Evolutionary conservation across 1,139 yeast genomes (phyloP).

Genomic region (Sugiyamaella japonica): DNA sequence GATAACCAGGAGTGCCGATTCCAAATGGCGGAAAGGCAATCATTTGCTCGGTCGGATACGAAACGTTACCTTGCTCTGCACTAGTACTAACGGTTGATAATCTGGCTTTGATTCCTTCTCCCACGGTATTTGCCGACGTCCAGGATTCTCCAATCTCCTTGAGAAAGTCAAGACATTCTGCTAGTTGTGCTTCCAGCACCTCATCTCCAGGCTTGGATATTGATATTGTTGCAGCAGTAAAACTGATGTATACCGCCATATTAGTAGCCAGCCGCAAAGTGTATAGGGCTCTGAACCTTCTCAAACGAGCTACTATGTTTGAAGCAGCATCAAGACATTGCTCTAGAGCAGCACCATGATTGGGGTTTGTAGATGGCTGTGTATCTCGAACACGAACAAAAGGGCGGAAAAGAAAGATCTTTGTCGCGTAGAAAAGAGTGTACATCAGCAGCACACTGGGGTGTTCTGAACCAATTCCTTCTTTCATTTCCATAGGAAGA

Average conservation of each 20-base stretch:
- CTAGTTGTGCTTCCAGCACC: conserved; percentile 2
- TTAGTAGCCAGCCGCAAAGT: conserved; percentile 29
- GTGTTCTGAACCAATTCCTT: conserved; percentile 20
- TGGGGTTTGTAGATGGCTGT: neutral
- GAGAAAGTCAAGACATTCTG: conserved; percentile 21
- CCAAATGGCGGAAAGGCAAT: conserved; percentile 14
- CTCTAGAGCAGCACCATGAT: conserved; percentile 14
- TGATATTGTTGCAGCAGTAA: conserved; percentile 31
- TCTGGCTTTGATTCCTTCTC: conserved; percentile 22
- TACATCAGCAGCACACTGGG: conserved; percentile 30
- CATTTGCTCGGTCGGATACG: conserved; percentile 11
- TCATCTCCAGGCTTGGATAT: conserved; percentile 18
- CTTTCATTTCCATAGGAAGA: conserved; percentile 26
- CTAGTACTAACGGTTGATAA: conserved; percentile 1
- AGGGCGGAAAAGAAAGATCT: conserved; percentile 30
- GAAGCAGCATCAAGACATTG: conserved; percentile 19
- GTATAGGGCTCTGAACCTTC: conserved; percentile 25
- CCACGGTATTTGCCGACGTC: conserved; percentile 24
- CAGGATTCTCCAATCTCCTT: conserved; percentile 25
- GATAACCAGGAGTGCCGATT: conserved; percentile 17
- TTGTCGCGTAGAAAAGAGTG: conserved; percentile 28
- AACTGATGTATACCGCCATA: conserved; percentile 29
- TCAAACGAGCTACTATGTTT: conserved; percentile 19
- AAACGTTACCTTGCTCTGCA: neutral
- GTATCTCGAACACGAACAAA: conserved; percentile 22